A percentile compares a stretch with the other conserved stretches of the same genome.
Conservation (phyloP, 495 filamentous ascomycete genomes). For the Xanthoparmelia taractica region DNA sequence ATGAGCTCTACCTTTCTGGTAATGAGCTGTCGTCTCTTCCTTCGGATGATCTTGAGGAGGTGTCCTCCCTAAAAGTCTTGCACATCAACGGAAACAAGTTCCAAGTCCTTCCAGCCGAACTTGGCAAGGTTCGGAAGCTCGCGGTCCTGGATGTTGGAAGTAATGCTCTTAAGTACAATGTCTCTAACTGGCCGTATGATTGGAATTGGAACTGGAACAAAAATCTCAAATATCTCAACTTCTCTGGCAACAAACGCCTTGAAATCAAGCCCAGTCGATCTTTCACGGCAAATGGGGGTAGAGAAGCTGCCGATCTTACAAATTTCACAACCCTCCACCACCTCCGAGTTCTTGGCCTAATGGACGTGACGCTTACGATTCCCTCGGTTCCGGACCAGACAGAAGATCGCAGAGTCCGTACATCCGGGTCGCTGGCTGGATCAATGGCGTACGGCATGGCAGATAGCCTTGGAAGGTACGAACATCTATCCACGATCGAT, state of each 20-base stretch:
- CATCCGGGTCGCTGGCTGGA: conserved; percentile 86
- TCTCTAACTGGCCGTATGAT: conserved; percentile 98
- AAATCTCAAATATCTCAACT: conserved; percentile 87
- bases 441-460: conserved; percentile 93
- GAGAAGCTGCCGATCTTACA: conserved; percentile 61
- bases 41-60: conserved; percentile 88
- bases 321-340: conserved; percentile 85
- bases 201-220: conserved; percentile 99
- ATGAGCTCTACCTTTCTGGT: conserved; percentile 89
- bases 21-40: conserved; percentile 88
- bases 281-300: conserved; percentile 41
- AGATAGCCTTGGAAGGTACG: conserved; percentile 84
- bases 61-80: conserved; percentile 74
- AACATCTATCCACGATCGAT: conserved; percentile 95
- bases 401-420: conserved; percentile 90
- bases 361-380: conserved; percentile 95
- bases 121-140: conserved; percentile 86
- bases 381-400: conserved; percentile 89
- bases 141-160: conserved; percentile 89
- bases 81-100: conserved; percentile 98
- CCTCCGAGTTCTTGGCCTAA: conserved; percentile 82
- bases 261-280: conserved; percentile 86
- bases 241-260: conserved; percentile 92
- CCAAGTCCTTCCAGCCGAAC: conserved; percentile 88
- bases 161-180: conserved; percentile 97